Evolutionary conservation across 108 stramenopile genomes (phyloP).

Genomic region (Conticribra weissflogii): DNA sequence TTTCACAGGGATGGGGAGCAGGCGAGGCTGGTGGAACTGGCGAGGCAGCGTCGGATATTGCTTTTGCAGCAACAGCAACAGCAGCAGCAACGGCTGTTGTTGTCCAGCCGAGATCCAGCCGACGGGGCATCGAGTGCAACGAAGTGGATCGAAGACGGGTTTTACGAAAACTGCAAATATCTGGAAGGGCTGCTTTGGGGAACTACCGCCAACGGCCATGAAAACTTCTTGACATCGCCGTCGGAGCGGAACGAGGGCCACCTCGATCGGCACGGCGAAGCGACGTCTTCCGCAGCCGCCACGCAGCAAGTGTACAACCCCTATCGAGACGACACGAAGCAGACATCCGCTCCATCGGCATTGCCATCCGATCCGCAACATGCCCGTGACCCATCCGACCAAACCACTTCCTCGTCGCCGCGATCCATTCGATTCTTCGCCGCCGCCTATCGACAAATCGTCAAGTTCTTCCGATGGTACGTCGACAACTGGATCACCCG

Average conservation of each 20-base stretch:
- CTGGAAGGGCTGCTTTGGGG: neutral
- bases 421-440: neutral
- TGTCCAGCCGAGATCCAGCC: constrained; percentile 1
- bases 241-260: neutral
- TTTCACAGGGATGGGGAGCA: constrained; percentile 49
- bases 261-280: neutral
- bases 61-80: constrained; percentile 6
- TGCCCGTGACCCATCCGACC: neutral
- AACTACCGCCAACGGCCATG: neutral
- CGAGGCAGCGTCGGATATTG: constrained; percentile 13
- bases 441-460: neutral
- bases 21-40: constrained; percentile 36
- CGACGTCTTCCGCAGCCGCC: too few species aligned
- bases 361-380: neutral
- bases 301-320: too few species aligned
- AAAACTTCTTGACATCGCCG: neutral
- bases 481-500: neutral
- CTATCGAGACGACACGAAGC: too few species aligned
- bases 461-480: neutral
- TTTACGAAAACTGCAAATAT: neutral
- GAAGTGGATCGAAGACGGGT: neutral
- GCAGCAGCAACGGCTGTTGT: constrained; percentile 15
- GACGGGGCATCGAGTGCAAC: constrained; percentile 14
- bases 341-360: neutral
- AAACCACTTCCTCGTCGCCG: too few species aligned